Percentiles rank a stretch among this genome's conserved stretches.
Conservation (phyloP, 192 early-diverging fungal genomes). For the Backusella luteola region DNA sequence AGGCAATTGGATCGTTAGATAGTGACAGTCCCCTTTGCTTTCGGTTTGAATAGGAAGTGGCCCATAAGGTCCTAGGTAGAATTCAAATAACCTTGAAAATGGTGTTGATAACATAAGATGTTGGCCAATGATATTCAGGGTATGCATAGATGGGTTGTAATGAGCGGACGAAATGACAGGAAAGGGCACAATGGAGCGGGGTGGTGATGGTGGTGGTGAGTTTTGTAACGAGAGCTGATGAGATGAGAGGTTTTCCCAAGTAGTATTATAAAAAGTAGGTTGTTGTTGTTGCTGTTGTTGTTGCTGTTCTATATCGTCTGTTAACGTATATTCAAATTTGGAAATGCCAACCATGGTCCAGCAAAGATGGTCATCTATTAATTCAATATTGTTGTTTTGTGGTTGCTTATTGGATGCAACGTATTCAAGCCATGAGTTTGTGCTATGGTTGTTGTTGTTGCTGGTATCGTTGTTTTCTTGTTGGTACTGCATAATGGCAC, state of each 20-base stretch:
- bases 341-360: slow-evolving; percentile 85
- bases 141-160: slow-evolving; percentile 39
- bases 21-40: not conserved
- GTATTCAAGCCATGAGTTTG: slow-evolving; percentile 14
- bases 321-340: slow-evolving; percentile 40
- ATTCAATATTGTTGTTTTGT: slow-evolving; percentile 19
- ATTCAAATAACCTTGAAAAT: slow-evolving; percentile 30
- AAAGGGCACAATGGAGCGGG: slow-evolving; percentile 25
- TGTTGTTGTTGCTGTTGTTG: not conserved
- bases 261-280: not conserved
- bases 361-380: slow-evolving; percentile 75
- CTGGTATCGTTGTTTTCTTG: slow-evolving; percentile 4
- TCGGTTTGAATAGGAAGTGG: slow-evolving; percentile 22
- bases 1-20: not conserved
- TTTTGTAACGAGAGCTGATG: not conserved
- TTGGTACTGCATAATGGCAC: slow-evolving; percentile 12
- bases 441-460: not conserved
- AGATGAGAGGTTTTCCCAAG: not conserved
- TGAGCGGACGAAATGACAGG: slow-evolving; percentile 16
- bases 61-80: slow-evolving; percentile 47
- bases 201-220: slow-evolving; percentile 38
- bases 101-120: slow-evolving; percentile 35
- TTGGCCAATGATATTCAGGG: slow-evolving; percentile 38
- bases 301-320: not conserved
- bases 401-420: slow-evolving; percentile 3